phyloP scores from a whole-genome alignment of 108 stramenopile genomes.

The Mayamaea pseudoterrestris region DNA sequence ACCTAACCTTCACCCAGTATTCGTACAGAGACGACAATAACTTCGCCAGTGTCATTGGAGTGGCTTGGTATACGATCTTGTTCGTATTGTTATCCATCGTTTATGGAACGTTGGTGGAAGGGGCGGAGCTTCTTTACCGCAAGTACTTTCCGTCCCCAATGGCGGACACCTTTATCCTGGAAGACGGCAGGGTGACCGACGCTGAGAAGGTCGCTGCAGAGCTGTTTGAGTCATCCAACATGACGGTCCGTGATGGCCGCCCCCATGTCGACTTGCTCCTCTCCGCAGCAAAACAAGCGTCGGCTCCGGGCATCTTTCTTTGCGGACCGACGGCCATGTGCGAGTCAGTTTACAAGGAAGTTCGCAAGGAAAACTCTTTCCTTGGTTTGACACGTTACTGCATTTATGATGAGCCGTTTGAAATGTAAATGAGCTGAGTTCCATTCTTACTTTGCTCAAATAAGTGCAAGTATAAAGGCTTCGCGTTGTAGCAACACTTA shows the following conservation, averaged over 20 bases:
- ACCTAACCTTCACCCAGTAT: no score
- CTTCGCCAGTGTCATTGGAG: neutral
- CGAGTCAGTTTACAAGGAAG: constrained; percentile 8
- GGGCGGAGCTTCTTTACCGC: neutral
- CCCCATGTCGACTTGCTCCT: neutral
- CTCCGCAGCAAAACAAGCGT: neutral
- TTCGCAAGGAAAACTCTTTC: constrained; percentile 11
- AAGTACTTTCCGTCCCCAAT: constrained; percentile 4
- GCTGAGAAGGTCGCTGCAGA: neutral
- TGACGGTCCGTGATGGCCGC: constrained; percentile 2
- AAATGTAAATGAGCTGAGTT: no score
- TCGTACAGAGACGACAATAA: neutral
- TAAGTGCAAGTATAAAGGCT: no score
- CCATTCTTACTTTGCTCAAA: no score
- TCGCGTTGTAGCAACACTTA: no score
- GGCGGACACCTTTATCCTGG: constrained; percentile 1
- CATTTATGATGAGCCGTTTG: constrained; percentile 13
- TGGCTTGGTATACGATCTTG: neutral
- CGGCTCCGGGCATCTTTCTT: constrained; percentile 17
- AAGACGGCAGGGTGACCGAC: neutral
- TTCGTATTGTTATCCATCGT: neutral
- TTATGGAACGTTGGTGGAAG: constrained; percentile 2
- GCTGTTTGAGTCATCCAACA: neutral
- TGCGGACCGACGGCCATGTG: constrained; percentile 23
- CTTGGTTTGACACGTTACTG: constrained; percentile 6